phyloP scores from a whole-genome alignment of 768 basidiomycete species.

The Tulasnella sp. region DNA sequence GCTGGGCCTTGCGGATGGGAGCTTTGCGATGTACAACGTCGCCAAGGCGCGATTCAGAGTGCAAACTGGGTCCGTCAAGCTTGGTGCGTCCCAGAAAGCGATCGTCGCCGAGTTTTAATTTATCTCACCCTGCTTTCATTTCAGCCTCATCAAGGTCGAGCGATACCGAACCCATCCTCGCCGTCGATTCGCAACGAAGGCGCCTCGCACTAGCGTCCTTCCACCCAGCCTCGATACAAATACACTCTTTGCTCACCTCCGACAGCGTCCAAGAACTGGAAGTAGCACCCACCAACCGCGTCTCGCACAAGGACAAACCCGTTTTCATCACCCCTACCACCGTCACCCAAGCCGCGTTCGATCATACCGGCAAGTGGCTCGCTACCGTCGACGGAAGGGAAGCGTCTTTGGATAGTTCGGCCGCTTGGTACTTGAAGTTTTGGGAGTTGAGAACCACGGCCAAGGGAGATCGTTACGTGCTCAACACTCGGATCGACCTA shows the following conservation, averaged over 20 bases:
- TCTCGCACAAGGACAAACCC: constrained; percentile 76
- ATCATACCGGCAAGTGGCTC: constrained; percentile 78
- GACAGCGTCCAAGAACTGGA: constrained; percentile 81
- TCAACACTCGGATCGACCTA: constrained; percentile 85
- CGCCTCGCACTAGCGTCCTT: constrained; percentile 80
- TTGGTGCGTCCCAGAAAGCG: constrained; percentile 64
- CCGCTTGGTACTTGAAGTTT: constrained; percentile 63
- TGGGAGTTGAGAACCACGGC: constrained; percentile 70
- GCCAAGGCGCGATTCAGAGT: neutral
- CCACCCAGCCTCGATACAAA: constrained; percentile 92
- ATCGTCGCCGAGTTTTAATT: neutral
- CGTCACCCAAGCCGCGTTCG: constrained; percentile 66
- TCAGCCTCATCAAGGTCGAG: neutral
- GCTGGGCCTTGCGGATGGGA: constrained; percentile 76
- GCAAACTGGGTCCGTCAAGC: constrained; percentile 40
- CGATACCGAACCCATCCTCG: constrained; percentile 40
- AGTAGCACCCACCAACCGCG: constrained; percentile 87
- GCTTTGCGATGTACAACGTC: constrained; percentile 68
- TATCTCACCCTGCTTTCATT: neutral
- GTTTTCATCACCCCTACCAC: constrained; percentile 62
- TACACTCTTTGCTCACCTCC: constrained; percentile 70
- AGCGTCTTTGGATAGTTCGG: constrained; percentile 53
- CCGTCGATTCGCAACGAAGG: constrained; percentile 67
- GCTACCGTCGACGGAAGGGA: constrained; percentile 79
- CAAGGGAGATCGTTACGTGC: constrained; percentile 56